These are phyloP conservation scores for Trichoderma sp. DNA, from an alignment of 2,329 filamentous ascomycete genomes.

Conservation along the genomic window DNA sequence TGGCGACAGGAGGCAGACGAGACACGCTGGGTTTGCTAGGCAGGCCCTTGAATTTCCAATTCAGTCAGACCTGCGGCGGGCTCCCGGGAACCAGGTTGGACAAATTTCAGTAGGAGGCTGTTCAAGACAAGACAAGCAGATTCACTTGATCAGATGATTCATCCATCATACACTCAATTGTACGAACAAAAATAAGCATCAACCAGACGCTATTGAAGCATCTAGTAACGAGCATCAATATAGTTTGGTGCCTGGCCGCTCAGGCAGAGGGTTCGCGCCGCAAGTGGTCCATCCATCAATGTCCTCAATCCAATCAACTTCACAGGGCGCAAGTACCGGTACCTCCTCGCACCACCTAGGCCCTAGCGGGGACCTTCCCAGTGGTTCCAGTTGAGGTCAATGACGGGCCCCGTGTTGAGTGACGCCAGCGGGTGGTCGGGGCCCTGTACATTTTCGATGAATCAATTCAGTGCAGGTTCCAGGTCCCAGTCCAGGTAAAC, in stretches of 20 bases:
- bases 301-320: background rate
- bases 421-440: background rate
- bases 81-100: background rate
- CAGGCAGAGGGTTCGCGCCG: background rate
- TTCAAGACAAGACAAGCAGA: background rate
- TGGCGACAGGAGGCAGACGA: conserved; percentile 19
- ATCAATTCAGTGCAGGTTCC: background rate
- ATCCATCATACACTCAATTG: background rate
- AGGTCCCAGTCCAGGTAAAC: background rate
- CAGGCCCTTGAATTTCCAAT: conserved; percentile 19
- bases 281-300: background rate
- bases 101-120: background rate
- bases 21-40: conserved; percentile 15
- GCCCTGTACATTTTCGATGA: background rate
- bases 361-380: background rate
- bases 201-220: background rate
- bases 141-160: background rate
- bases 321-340: background rate
- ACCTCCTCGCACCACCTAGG: background rate
- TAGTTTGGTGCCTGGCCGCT: background rate
- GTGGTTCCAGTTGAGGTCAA: background rate
- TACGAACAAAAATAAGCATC: background rate
- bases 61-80: background rate
- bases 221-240: background rate
- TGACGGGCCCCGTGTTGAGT: background rate